phyloP scores from a whole-genome alignment of 306 rosid genomes.

The Spatholobus suberectus region DNA sequence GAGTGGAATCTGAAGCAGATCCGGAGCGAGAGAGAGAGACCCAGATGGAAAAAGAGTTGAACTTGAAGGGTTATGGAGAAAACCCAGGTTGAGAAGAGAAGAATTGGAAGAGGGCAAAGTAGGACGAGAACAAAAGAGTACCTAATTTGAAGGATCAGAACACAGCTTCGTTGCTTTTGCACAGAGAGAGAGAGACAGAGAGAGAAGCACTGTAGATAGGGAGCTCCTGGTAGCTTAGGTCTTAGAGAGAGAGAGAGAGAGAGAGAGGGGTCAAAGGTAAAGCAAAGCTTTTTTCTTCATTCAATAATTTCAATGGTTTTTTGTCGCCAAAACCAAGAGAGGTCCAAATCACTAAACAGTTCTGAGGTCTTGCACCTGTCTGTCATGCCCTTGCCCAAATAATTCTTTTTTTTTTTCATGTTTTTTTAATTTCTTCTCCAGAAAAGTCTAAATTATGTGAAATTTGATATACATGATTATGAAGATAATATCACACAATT shows the following conservation, averaged over 20 bases:
- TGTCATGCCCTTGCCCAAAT: conserved; percentile 49
- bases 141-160: conserved; percentile 66
- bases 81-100: conserved; percentile 37
- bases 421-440: neutral
- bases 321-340: conserved; percentile 60
- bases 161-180: conserved; percentile 57
- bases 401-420: conserved; percentile 12
- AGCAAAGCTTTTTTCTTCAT: conserved; percentile 36
- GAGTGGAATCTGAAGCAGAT: conserved; percentile 67
- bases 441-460: too few species aligned
- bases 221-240: conserved; percentile 35
- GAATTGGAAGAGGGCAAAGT: conserved; percentile 55
- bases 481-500: too few species aligned
- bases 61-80: conserved; percentile 31
- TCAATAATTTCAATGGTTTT: conserved; percentile 55
- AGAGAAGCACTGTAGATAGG: conserved; percentile 45
- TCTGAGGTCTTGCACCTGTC: conserved; percentile 59
- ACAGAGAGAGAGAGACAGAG: conserved; percentile 41
- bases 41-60: conserved; percentile 52
- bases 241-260: conserved; percentile 40
- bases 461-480: too few species aligned
- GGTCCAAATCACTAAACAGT: conserved; percentile 65
- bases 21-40: conserved; percentile 51
- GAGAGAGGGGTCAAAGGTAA: conserved; percentile 69
- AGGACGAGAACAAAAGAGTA: conserved; percentile 54